phyloP scores from a whole-genome alignment of 768 basidiomycete genomes.

The Basidioascus undulatus region DNA sequence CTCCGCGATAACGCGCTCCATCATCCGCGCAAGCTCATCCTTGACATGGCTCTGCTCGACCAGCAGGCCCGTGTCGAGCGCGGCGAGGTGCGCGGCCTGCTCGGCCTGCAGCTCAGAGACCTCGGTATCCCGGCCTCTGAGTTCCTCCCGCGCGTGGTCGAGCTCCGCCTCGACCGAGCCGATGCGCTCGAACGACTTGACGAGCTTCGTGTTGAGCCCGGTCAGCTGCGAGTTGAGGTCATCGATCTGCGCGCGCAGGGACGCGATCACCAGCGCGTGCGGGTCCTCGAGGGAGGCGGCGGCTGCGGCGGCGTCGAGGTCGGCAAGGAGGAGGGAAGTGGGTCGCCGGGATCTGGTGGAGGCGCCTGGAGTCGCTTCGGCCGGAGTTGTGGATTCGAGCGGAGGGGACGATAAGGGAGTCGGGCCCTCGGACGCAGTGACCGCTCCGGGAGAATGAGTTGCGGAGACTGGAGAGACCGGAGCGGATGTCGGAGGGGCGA shows the following conservation, averaged over 20 bases:
- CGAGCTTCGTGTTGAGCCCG: constrained; percentile 76
- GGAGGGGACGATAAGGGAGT: too few species aligned
- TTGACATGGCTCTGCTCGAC: constrained; percentile 67
- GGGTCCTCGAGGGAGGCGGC: too few species aligned
- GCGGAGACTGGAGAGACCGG: too few species aligned
- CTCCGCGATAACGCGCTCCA: constrained; percentile 88
- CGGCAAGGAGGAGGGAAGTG: too few species aligned
- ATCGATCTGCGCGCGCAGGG: constrained; percentile 54
- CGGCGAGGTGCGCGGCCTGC: constrained; percentile 62
- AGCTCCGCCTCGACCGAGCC: constrained; percentile 80
- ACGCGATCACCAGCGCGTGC: too few species aligned
- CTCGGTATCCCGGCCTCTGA: constrained; percentile 36
- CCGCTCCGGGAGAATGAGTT: too few species aligned
- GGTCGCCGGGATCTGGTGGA: too few species aligned
- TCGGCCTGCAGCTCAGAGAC: constrained; percentile 63
- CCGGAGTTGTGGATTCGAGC: too few species aligned
- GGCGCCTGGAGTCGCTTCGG: too few species aligned
- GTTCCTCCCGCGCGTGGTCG: constrained; percentile 35
- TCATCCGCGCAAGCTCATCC: constrained; percentile 68
- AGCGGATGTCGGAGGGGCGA: too few species aligned
- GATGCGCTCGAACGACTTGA: constrained; percentile 70
- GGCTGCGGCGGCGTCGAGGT: too few species aligned
- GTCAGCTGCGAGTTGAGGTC: constrained; percentile 76
- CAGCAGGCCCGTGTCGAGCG: constrained; percentile 68
- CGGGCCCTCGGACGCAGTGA: too few species aligned